These are phyloP conservation scores for Lachnellula suecica DNA, from an alignment of 2,329 filamentous ascomycete genomes.

Conservation along the genomic window DNA sequence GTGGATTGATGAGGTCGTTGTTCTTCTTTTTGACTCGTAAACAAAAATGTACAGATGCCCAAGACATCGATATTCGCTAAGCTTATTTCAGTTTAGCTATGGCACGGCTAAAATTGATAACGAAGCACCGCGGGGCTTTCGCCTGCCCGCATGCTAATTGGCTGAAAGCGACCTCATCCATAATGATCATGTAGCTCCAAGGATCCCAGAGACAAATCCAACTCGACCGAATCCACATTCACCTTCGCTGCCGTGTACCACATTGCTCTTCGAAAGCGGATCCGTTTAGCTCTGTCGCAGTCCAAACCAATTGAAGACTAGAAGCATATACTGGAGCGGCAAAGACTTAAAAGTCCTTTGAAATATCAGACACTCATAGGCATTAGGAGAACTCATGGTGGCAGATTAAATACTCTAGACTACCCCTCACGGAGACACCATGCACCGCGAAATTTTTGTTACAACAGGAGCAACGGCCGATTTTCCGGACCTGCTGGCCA, in stretches of 20 bases:
- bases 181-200: neutral
- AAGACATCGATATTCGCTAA: neutral
- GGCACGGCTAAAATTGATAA: neutral
- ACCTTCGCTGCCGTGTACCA: neutral
- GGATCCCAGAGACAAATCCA: neutral
- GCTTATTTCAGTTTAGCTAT: neutral
- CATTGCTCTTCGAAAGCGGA: neutral
- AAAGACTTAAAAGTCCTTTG: no score
- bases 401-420: no score
- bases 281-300: neutral
- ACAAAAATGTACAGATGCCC: neutral
- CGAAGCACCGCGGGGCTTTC: neutral
- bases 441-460: conserved; percentile 63
- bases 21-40: neutral
- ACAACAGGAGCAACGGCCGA: conserved; percentile 90
- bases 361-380: no score
- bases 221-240: neutral
- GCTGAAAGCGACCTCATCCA: neutral
- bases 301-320: neutral
- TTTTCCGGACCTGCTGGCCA: conserved; percentile 70
- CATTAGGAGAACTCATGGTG: no score
- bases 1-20: conserved; percentile 4
- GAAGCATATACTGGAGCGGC: neutral
- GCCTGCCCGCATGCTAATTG: neutral
- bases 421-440: neutral